These are phyloP conservation scores for Clavispora phyllophila DNA, from an alignment of 805 yeast species.

Conservation along the genomic window DNA sequence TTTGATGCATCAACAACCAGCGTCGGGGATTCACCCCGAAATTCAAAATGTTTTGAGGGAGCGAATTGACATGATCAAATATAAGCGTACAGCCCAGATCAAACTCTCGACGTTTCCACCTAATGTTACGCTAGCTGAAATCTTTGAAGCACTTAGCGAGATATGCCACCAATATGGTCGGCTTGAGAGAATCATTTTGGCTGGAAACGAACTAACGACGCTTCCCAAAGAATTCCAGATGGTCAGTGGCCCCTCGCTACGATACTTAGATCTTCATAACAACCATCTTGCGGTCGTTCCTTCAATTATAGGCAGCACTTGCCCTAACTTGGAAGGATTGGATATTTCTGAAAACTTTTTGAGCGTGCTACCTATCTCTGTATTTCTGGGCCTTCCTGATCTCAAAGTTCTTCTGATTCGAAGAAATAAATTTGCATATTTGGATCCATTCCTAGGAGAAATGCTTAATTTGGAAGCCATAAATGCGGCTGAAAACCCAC, in stretches of 20 bases:
- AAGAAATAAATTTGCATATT: slow-evolving; percentile 49
- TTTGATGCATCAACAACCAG: slow-evolving; percentile 1
- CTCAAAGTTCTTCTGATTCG: slow-evolving; percentile 58
- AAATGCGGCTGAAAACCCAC: slow-evolving; percentile 61
- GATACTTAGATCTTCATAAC: slow-evolving; percentile 62
- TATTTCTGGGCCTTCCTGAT: slow-evolving; percentile 35
- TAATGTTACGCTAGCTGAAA: slow-evolving; percentile 5
- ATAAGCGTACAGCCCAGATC: slow-evolving; percentile 11
- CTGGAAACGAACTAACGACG: slow-evolving; percentile 6
- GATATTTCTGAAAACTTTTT: slow-evolving; percentile 60
- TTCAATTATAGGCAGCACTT: slow-evolving; percentile 24
- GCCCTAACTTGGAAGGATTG: slow-evolving; percentile 51
- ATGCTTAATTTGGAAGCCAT: slow-evolving; percentile 50
- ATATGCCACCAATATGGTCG: slow-evolving; percentile 2
- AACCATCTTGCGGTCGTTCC: slow-evolving; percentile 58
- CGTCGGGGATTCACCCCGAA: slow-evolving; percentile 2
- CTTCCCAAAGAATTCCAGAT: slow-evolving; percentile 10
- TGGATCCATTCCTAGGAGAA: slow-evolving; percentile 50
- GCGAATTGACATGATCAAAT: slow-evolving; percentile 9
- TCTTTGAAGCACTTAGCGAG: slow-evolving; percentile 9
- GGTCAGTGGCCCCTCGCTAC: slow-evolving; percentile 8
- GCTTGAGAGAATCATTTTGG: slow-evolving; percentile 8
- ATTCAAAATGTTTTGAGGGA: slow-evolving; percentile 1
- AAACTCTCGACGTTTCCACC: slow-evolving; percentile 9
- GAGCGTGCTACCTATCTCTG: slow-evolving; percentile 40